Evolutionary conservation across 2,329 filamentous ascomycete species (phyloP), one percentile per base, ranked within the genome.

Genomic region (Nigrospora oryzae): DNA sequence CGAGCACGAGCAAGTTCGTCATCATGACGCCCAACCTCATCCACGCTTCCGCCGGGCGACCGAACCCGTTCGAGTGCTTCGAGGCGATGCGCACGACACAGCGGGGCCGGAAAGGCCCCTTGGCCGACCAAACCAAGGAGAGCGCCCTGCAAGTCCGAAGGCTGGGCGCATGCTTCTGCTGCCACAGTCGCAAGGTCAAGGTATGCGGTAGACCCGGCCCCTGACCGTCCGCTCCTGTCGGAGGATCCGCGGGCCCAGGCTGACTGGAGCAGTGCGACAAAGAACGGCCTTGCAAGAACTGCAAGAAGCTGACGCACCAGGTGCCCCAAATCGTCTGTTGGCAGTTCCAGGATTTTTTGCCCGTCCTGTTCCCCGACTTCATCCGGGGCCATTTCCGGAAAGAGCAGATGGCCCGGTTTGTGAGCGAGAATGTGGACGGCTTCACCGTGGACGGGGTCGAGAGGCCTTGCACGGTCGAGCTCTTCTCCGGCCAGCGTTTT

Each of bases 101-200:
- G 49, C 68, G 73, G 44, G 76, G 76, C 2, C 67, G 76, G 42
- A 79, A 79, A 53, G 76, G 76, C 0, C 75, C 75, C 1, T 58
- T 79, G 34, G 71, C 73, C 23, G 65, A 71, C 39, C 69, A 73
- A n/a, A 74, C 68, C 30, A 77, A 77, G 55, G 66, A 76, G 57
- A 72, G 66, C 38, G 76, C 76, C 1, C 63, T 78, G 3, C 68
- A 75, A 45, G 74, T 80, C 11, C 69, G 76, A 14, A 67, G 74
- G 31, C 58, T 67, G 5, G 75, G 76, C 6, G 76, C 76, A 11
- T 80, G 76, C 55, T 79, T 79, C 62, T 77, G 74, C 61, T 80
- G 76, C 53, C 74, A 76, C 53, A 73, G 70, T 46, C 73, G 76
- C 51, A 80, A 80, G 57, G 76, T 80, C 44, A 74, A 72, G 56